phyloP scores from a whole-genome alignment of 768 basidiomycete species.

The Lactarius hengduanensis region DNA sequence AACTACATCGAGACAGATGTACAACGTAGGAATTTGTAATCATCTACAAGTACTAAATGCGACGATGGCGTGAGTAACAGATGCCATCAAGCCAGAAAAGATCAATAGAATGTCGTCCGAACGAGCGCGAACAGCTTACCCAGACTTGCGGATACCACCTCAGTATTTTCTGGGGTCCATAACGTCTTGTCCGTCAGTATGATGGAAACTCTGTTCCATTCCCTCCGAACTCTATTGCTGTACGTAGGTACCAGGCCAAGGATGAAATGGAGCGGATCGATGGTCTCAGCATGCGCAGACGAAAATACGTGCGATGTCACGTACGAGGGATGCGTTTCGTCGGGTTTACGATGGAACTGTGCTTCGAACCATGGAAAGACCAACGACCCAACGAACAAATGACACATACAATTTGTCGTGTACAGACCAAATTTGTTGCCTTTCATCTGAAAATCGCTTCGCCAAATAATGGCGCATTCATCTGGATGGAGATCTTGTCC shows the following conservation, averaged over 20 bases:
- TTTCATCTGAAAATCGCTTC: not conserved
- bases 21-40: not conserved
- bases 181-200: no score
- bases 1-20: not conserved
- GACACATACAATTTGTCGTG: not conserved
- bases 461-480: not conserved
- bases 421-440: not conserved
- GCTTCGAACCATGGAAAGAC: not conserved
- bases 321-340: not conserved
- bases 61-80: not conserved
- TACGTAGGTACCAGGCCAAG: not conserved
- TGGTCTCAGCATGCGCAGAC: not conserved
- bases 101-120: not conserved
- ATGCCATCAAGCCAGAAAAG: not conserved
- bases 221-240: not conserved
- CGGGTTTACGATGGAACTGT: not conserved
- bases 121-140: not conserved
- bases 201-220: no score
- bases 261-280: not conserved
- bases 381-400: not conserved
- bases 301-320: not conserved
- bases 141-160: not conserved
- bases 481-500: not conserved
- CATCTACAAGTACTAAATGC: not conserved
- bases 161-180: no score